Conservation (phyloP, 2,329 filamentous ascomycete species). For the Trichoderma afroharzianum region DNA sequence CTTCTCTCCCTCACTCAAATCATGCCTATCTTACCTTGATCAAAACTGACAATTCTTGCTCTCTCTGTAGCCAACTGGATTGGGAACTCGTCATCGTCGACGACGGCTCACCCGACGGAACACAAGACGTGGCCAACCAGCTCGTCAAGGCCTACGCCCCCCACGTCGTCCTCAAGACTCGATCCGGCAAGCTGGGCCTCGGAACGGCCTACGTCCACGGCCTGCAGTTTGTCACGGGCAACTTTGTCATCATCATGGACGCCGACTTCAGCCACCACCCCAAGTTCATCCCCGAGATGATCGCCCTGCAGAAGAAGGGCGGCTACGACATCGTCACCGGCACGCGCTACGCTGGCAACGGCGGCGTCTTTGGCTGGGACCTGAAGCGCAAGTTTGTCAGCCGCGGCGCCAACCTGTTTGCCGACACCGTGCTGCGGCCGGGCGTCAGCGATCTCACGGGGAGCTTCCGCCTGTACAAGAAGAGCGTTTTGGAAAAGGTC, state of each 20-base stretch:
- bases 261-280: constrained; percentile 99
- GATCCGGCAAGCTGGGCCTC: constrained; percentile 92
- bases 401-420: constrained; percentile 89
- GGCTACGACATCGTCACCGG: constrained; percentile 97
- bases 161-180: constrained; percentile 79
- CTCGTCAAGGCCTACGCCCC: constrained; percentile 80
- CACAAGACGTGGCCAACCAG: constrained; percentile 84
- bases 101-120: constrained; percentile 95
- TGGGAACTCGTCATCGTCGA: constrained; percentile 98
- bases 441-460: constrained; percentile 95
- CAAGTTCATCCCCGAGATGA: constrained; percentile 97
- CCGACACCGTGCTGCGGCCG: constrained; percentile 87
- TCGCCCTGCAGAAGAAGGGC: constrained; percentile 68
- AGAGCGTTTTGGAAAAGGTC: constrained; percentile 80
- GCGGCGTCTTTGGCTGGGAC: constrained; percentile 95
- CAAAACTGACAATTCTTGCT: not conserved
- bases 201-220: constrained; percentile 96
- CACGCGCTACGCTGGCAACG: constrained; percentile 84
- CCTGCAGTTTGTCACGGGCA: constrained; percentile 82
- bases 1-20: not conserved
- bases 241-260: constrained; percentile 99
- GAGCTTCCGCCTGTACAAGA: constrained; percentile 93
- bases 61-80: constrained; percentile 68
- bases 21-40: not conserved
- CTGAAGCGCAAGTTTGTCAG: constrained; percentile 83